Conservation (phyloP, 345 rosid species). For the Citrus medica region DNA sequence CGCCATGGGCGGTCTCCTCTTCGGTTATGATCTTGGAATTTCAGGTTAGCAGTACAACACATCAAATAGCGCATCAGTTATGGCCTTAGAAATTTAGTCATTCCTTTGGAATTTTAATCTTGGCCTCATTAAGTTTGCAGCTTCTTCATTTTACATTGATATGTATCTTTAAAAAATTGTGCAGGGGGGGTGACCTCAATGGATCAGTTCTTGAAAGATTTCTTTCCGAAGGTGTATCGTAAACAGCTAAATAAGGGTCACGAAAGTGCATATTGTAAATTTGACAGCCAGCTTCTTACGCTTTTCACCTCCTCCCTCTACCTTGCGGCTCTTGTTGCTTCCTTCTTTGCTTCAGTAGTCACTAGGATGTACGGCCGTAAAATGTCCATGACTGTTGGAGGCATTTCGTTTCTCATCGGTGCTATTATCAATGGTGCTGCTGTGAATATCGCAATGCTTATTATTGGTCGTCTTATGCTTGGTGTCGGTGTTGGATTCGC, state of each 20-base stretch:
- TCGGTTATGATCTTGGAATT: constrained; percentile 82
- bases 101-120: no score
- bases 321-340: constrained; percentile 65
- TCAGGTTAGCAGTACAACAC: constrained; percentile 36
- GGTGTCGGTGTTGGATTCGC: constrained; percentile 88
- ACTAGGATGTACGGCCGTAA: constrained; percentile 66
- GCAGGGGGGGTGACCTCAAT: constrained; percentile 84
- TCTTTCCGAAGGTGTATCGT: constrained; percentile 52
- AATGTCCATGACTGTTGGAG: constrained; percentile 63
- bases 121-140: not conserved
- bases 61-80: not conserved
- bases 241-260: constrained; percentile 18
- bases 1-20: constrained; percentile 82
- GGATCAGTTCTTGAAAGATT: constrained; percentile 58
- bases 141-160: not conserved
- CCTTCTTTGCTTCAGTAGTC: constrained; percentile 50
- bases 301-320: constrained; percentile 84
- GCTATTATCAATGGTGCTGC: constrained; percentile 65
- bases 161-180: no score
- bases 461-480: constrained; percentile 66
- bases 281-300: constrained; percentile 58
- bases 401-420: constrained; percentile 53
- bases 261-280: constrained; percentile 68
- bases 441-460: constrained; percentile 43
- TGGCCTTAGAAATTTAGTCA: no score